These are phyloP conservation scores for Aspergillus terreus DNA, from an alignment of 2,329 filamentous ascomycete species.

Conservation along the genomic window DNA sequence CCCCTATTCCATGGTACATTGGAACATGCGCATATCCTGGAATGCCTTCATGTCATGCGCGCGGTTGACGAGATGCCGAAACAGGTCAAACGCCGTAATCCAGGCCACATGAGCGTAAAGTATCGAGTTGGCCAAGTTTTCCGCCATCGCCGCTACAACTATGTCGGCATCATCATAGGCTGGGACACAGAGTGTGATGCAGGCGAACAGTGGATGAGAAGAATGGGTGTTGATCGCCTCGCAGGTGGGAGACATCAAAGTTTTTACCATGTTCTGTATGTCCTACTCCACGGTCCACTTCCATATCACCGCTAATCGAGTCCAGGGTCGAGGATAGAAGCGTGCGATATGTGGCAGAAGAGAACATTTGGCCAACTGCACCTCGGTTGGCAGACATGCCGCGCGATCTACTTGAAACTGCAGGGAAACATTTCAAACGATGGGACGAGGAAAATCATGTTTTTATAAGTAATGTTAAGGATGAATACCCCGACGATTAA, in stretches of 20 bases:
- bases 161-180: conserved; percentile 79
- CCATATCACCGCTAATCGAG: conserved; percentile 13
- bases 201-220: conserved; percentile 60
- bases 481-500: conserved; percentile 84
- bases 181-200: conserved; percentile 66
- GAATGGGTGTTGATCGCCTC: conserved; percentile 60
- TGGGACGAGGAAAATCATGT: conserved; percentile 64
- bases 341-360: conserved; percentile 72
- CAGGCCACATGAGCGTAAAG: conserved; percentile 47
- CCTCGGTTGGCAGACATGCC: conserved; percentile 51
- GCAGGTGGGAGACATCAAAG: conserved; percentile 61
- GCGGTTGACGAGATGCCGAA: conserved; percentile 55
- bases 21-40: conserved; percentile 53
- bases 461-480: conserved; percentile 79
- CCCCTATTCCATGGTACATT: conserved; percentile 55
- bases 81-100: conserved; percentile 36
- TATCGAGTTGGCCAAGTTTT: conserved; percentile 82
- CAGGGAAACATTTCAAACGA: conserved; percentile 83
- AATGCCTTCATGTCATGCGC: conserved; percentile 55
- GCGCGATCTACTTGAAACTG: conserved; percentile 56
- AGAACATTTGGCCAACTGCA: conserved; percentile 68
- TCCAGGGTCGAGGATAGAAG: conserved; percentile 62
- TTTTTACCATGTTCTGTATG: conserved; percentile 86
- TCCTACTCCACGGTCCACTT: conserved; percentile 21
- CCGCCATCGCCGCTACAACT: conserved; percentile 73